Percentiles rank a stretch among this genome's conserved stretches.
Conservation (phyloP, 2,329 filamentous ascomycete genomes). For the Periconia sp. region DNA sequence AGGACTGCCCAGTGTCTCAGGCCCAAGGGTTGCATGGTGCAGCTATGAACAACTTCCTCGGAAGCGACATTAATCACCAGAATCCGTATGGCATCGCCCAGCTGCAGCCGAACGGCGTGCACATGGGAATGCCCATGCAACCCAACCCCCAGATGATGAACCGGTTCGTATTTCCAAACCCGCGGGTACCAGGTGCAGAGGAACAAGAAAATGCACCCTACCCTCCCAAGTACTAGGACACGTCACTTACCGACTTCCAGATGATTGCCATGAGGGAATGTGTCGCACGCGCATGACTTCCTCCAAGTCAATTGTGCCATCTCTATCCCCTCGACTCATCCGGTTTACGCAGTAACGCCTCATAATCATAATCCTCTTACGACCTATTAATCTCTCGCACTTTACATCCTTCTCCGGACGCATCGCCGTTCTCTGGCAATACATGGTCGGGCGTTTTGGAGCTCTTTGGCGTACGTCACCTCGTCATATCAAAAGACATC, state of each 20-base stretch:
- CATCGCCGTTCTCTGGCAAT: conserved; percentile 25
- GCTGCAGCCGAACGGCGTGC: conserved; percentile 48
- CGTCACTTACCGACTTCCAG: conserved; percentile 37
- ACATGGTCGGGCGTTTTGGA: conserved; percentile 32
- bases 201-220: conserved; percentile 36
- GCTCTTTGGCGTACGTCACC: conserved; percentile 35
- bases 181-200: conserved; percentile 26
- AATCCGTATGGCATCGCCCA: conserved; percentile 58
- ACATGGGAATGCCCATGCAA: conserved; percentile 49
- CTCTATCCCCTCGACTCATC: too few relatives aligned
- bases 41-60: conserved; percentile 58
- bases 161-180: conserved; percentile 42
- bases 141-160: conserved; percentile 44
- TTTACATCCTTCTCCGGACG: conserved; percentile 29
- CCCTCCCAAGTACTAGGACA: conserved; percentile 28
- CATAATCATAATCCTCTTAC: conserved; percentile 19
- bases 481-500: conserved; percentile 7
- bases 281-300: too few relatives aligned
- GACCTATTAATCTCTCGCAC: conserved; percentile 36
- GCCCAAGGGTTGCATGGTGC: conserved; percentile 72
- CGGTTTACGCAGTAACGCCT: too few relatives aligned
- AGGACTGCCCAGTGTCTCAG: conserved; percentile 92
- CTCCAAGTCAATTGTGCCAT: too few relatives aligned
- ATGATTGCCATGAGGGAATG: conserved; percentile 29
- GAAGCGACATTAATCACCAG: conserved; percentile 51